Evolutionary conservation across 2,329 filamentous ascomycete genomes (phyloP).

Genomic region (Phialemoniopsis sp.): DNA sequence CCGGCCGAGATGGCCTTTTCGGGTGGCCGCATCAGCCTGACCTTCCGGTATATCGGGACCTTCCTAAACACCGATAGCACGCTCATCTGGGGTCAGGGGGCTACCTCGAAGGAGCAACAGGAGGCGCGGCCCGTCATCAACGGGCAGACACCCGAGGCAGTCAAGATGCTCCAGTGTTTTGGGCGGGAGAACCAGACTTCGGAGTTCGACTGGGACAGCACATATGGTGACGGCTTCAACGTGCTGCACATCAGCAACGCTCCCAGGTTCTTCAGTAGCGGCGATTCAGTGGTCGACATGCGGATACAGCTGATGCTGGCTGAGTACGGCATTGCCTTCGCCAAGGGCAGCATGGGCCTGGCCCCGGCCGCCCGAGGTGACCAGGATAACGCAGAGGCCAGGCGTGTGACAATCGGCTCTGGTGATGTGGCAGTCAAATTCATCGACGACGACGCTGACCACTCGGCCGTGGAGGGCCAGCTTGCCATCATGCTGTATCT

Average conservation of each 20-base stretch:
- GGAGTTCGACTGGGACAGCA: constrained; percentile 68
- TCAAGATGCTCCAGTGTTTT: constrained; percentile 73
- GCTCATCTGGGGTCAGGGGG: constrained; percentile 89
- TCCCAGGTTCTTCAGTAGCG: constrained; percentile 45
- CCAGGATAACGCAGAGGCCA: constrained; percentile 7
- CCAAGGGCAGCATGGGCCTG: constrained; percentile 35
- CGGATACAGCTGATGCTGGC: constrained; percentile 46
- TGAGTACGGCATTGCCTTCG: constrained; percentile 40
- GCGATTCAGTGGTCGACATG: constrained; percentile 42
- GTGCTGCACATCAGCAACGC: constrained; percentile 63
- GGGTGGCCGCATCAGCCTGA: constrained; percentile 83
- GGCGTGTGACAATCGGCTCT: constrained; percentile 6
- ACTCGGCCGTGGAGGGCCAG: constrained; percentile 44
- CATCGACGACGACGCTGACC: constrained; percentile 47
- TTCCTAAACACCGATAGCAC: constrained; percentile 64
- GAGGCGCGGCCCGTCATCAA: constrained; percentile 63
- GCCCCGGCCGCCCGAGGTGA: constrained; percentile 3
- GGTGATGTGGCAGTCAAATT: constrained; percentile 38
- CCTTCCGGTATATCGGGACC: constrained; percentile 85
- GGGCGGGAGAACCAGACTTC: constrained; percentile 75
- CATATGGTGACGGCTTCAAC: constrained; percentile 81
- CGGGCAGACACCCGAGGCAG: constrained; percentile 61
- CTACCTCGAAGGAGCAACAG: constrained; percentile 60
- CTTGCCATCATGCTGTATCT: constrained; percentile 56
- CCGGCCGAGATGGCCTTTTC: constrained; percentile 65